Evolutionary conservation across 208 protist genomes (phyloP), one percentile per base, ranked within the genome.

Genomic region (Herpetomonas tarakana): DNA sequence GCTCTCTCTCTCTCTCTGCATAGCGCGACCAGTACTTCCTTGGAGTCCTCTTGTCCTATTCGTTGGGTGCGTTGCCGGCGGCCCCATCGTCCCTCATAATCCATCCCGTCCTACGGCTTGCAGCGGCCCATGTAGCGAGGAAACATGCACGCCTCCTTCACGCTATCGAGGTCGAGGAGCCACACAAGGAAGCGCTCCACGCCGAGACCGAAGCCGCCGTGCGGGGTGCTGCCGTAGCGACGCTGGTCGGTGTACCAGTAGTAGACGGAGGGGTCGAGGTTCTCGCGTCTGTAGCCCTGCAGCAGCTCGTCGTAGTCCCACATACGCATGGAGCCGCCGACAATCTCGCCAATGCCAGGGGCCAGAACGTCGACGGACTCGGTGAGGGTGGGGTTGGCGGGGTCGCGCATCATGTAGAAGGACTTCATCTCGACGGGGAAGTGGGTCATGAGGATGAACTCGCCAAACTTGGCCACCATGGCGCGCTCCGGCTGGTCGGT

Each of bases 181-280:
- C 98, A 99, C 58, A 97, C 88, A 0, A 99, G 62, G 52, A 99
- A 89, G 19, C 98, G 82, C 75, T 99, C 98, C 7, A 99, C 58
- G 22, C 98, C 98, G 52, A 99, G 87, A 25, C 98, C 98, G 65
- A 98, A 99, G 54, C 98, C 98, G 49, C 98, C 98, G 74, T 99
- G 98, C 28, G 97, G 98, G 53, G 73, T 84, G 22, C 95, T 85
- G 52, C 98, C 98, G 68, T 94, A 99, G 63, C 97, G 98, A 52
- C 98, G 88, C 83, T 98, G 96, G 59, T 99, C 98, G 11, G 89
- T 99, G 83, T 96, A 98, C 98, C 98, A 99, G 84, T 99, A 99
- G 81, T 99, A 99, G 19, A 81, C 62, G 16, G 74, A 78, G 35
- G 97, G 83, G 66, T 99, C 92, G 12, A 99, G 78, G n/a, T 77